Percentiles rank a stretch among this genome's conserved stretches.
Conservation (phyloP, 768 basidiomycete species). For the Pleurotus tuoliensis region DNA sequence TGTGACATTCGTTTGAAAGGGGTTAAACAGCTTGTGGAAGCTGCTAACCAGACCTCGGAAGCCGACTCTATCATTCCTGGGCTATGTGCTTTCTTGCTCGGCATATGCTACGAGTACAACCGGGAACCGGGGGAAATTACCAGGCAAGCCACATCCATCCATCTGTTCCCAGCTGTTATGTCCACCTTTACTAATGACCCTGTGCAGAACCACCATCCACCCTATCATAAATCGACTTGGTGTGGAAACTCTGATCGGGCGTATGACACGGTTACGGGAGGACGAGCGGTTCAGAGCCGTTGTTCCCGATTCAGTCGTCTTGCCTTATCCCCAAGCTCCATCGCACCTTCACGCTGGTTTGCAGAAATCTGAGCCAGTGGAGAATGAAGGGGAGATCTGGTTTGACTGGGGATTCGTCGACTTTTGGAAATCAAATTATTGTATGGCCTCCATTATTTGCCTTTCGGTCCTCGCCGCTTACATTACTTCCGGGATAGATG, state of each 20-base stretch:
- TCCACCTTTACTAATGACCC: not conserved
- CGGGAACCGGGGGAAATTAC: conserved; percentile 93
- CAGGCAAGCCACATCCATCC: conserved; percentile 45
- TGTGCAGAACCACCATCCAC: conserved; percentile 70
- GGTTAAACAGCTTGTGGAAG: conserved; percentile 76
- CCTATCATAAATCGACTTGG: conserved; percentile 90
- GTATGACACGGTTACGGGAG: conserved; percentile 84
- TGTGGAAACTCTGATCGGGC: conserved; percentile 81
- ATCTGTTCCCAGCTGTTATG: conserved; percentile 1
- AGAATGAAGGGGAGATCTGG: conserved; percentile 86
- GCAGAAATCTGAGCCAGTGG: conserved; percentile 28
- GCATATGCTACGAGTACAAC: conserved; percentile 95
- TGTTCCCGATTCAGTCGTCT: conserved; percentile 79
- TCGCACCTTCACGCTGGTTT: conserved; percentile 27
- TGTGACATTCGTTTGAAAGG: not conserved
- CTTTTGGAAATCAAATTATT: conserved; percentile 98
- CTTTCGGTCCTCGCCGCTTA: conserved; percentile 1
- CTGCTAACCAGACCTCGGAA: conserved; percentile 87
- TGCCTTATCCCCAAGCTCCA: conserved; percentile 40
- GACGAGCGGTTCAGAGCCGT: conserved; percentile 91
- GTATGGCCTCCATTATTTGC: conserved; percentile 40
- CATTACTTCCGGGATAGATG: conserved; percentile 40
- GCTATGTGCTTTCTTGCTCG: conserved; percentile 86
- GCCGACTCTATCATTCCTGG: conserved; percentile 85
- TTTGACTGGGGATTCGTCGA: conserved; percentile 98